These are phyloP conservation scores for Priceomyces haplophilus DNA, from an alignment of 805 yeast species.

Conservation along the genomic window DNA sequence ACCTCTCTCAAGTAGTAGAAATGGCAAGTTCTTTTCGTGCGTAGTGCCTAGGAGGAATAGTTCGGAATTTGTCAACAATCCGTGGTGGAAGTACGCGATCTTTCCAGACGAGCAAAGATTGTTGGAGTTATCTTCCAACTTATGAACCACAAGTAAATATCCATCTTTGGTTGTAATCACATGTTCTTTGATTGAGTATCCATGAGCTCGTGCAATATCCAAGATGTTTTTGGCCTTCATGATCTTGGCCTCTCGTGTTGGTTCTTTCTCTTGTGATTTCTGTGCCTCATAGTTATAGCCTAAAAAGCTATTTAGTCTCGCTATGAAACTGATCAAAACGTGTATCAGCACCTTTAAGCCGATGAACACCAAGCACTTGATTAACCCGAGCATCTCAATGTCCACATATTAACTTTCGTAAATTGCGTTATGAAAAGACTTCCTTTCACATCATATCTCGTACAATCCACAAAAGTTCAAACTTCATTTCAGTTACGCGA, in stretches of 20 bases:
- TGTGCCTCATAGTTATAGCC: background rate
- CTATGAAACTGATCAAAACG: background rate
- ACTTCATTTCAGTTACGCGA: too few species aligned
- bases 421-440: too few species aligned
- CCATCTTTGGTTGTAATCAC: constrained; percentile 29
- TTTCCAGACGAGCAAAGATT: constrained; percentile 1
- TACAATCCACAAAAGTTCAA: too few species aligned
- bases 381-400: background rate
- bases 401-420: background rate
- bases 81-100: constrained; percentile 33
- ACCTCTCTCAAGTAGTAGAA: constrained; percentile 19
- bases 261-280: background rate
- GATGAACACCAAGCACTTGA: background rate
- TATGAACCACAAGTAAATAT: constrained; percentile 27
- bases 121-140: constrained; percentile 16
- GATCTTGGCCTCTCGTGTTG: constrained; percentile 1
- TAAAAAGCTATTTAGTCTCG: background rate
- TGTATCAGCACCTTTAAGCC: background rate
- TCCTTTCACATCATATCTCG: too few species aligned
- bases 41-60: constrained; percentile 33
- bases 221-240: constrained; percentile 18
- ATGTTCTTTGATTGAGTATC: constrained; percentile 27
- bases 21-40: constrained; percentile 22
- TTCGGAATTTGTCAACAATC: constrained; percentile 29
- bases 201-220: constrained; percentile 21